Conservation (phyloP, 768 basidiomycete genomes). For the Daedaleopsis nitida region DNA sequence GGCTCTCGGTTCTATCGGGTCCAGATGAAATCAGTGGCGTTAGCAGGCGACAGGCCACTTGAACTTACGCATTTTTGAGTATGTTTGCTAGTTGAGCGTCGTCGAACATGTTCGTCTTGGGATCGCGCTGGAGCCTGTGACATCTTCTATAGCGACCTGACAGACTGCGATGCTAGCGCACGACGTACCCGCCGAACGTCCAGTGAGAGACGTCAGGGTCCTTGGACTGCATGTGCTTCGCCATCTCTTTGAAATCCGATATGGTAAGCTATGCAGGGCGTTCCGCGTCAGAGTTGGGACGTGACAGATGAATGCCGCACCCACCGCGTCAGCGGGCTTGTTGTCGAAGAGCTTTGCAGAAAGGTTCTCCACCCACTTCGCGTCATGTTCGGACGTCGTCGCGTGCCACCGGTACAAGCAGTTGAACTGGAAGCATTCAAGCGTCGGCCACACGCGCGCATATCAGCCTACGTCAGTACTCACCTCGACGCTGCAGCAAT, state of each 20-base stretch:
- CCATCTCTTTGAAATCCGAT: slow-evolving; percentile 54
- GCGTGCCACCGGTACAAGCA: slow-evolving; percentile 88
- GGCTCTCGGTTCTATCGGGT: slow-evolving; percentile 59
- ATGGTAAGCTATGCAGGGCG: slow-evolving; percentile 34
- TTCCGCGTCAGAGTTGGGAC: neutral
- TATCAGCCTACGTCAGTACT: slow-evolving; percentile 6
- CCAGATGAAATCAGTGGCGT: neutral
- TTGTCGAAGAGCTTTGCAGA: slow-evolving; percentile 57
- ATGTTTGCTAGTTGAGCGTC: slow-evolving; percentile 71
- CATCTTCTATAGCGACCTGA: neutral
- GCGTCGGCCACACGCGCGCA: neutral
- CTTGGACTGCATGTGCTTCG: slow-evolving; percentile 37
- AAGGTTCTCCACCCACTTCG: slow-evolving; percentile 60
- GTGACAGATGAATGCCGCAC: neutral
- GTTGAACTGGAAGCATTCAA: slow-evolving; percentile 59
- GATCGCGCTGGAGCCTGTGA: slow-evolving; percentile 59
- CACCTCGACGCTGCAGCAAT: slow-evolving; percentile 82
- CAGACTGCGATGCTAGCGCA: neutral
- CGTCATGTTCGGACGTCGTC: slow-evolving; percentile 72
- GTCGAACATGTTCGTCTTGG: slow-evolving; percentile 55
- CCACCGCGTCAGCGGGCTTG: slow-evolving; percentile 45
- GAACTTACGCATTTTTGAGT: slow-evolving; percentile 67
- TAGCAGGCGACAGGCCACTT: neutral
- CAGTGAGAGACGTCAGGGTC: slow-evolving; percentile 58
- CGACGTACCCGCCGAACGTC: slow-evolving; percentile 63